Evolutionary conservation across 2,329 filamentous ascomycete species (phyloP).

Genomic region (Scedosporium boydii): DNA sequence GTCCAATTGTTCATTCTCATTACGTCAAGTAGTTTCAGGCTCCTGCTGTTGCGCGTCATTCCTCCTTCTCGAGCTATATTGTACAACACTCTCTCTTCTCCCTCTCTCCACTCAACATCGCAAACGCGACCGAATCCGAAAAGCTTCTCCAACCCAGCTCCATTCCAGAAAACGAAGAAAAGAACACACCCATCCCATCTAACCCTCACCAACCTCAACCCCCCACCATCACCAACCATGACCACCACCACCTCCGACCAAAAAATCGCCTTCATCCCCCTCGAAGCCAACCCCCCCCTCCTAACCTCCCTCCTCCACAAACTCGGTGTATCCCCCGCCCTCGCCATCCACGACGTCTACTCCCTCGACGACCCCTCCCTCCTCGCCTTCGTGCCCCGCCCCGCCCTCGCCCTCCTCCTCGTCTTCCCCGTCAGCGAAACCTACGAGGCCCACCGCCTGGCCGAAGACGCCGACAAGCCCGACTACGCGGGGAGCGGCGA

Average conservation of each 20-base stretch:
- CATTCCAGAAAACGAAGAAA: too few relatives aligned
- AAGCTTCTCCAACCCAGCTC: too few relatives aligned
- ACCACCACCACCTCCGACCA: neutral
- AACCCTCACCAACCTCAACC: neutral
- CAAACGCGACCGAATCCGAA: too few relatives aligned
- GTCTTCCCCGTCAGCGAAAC: constrained; percentile 77
- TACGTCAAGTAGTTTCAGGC: too few relatives aligned
- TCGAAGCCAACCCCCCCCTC: constrained; percentile 74
- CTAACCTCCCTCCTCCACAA: constrained; percentile 76
- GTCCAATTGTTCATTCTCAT: too few relatives aligned
- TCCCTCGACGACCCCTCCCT: constrained; percentile 79
- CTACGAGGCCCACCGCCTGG: constrained; percentile 67
- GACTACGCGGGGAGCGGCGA: constrained; percentile 61
- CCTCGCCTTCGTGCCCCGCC: constrained; percentile 78
- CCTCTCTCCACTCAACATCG: too few relatives aligned
- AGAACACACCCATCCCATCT: neutral
- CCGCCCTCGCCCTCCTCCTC: constrained; percentile 78
- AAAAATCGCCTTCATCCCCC: constrained; percentile 43
- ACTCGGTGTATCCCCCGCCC: constrained; percentile 68
- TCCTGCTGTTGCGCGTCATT: too few relatives aligned
- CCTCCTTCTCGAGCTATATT: too few relatives aligned
- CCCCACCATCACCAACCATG: neutral
- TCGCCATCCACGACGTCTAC: constrained; percentile 85
- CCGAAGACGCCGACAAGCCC: constrained; percentile 56
- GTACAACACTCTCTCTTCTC: too few relatives aligned